Percentiles rank a stretch among this genome's conserved stretches.
Evolutionary conservation across 2,329 filamentous ascomycete species (phyloP).

Genomic region (Davidsoniella virescens): DNA sequence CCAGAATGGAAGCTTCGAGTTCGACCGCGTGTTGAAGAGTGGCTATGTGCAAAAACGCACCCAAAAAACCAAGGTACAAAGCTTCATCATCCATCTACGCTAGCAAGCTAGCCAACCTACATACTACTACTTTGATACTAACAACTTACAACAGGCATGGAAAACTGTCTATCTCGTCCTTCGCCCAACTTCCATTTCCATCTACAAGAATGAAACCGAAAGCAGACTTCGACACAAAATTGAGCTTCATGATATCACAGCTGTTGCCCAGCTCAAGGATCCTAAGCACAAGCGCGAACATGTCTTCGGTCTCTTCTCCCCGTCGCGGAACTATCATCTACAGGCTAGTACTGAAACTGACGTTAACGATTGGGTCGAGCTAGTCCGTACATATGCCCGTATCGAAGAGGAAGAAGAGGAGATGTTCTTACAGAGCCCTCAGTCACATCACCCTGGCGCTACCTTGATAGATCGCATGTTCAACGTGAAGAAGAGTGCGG

Average conservation of each 20-base stretch:
- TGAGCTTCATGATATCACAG: slow-evolving; percentile 75
- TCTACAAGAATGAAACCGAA: slow-evolving; percentile 87
- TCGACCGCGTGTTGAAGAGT: slow-evolving; percentile 82
- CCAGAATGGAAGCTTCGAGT: slow-evolving; percentile 89
- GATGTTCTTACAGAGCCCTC: slow-evolving; percentile 55
- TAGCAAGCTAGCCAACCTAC: slow-evolving; percentile 12
- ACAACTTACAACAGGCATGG: slow-evolving; percentile 49
- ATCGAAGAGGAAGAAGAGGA: slow-evolving; percentile 83
- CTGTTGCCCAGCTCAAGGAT: slow-evolving; percentile 75
- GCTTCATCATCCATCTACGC: background rate
- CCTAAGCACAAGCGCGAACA: slow-evolving; percentile 74
- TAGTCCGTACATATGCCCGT: slow-evolving; percentile 63
- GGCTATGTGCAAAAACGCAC: slow-evolving; percentile 78
- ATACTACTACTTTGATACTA: slow-evolving; percentile 13
- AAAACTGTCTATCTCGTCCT: slow-evolving; percentile 79
- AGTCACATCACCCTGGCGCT: slow-evolving; percentile 26
- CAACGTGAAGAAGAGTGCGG: slow-evolving; percentile 5
- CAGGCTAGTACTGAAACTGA: slow-evolving; percentile 59
- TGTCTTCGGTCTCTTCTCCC: slow-evolving; percentile 84
- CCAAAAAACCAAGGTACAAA: slow-evolving; percentile 72
- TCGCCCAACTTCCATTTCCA: slow-evolving; percentile 73
- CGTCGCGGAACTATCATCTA: slow-evolving; percentile 80
- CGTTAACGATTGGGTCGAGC: slow-evolving; percentile 70
- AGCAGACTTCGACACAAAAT: slow-evolving; percentile 80
- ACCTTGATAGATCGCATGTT: slow-evolving; percentile 14